Conservation (phyloP, 176 grass and related monocot species). For the Avena eriantha region DNA sequence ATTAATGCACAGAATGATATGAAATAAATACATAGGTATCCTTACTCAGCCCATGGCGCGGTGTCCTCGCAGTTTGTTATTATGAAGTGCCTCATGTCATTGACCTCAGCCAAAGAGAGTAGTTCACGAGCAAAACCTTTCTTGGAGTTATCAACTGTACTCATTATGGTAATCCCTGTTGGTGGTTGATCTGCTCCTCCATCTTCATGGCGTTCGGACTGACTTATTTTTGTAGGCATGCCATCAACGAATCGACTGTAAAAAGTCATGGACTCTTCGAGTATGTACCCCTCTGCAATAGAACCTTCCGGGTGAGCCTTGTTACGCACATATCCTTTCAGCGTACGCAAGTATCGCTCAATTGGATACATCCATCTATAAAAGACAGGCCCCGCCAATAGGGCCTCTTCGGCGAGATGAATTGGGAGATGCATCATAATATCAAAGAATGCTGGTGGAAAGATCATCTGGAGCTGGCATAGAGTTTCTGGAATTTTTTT, state of each 20-base stretch:
- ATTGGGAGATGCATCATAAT: no score
- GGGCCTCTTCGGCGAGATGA: neutral
- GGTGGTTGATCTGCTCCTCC: neutral
- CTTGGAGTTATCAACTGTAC: no score
- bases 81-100: neutral
- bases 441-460: no score
- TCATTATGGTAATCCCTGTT: neutral
- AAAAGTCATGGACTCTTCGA: neutral
- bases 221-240: neutral
- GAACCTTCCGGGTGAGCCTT: no score
- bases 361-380: slow-evolving; percentile 13
- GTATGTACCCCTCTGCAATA: no score
- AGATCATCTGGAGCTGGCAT: no score
- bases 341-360: no score
- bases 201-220: neutral
- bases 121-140: neutral
- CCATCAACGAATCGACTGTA: neutral
- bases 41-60: neutral
- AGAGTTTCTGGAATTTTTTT: no score
- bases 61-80: neutral
- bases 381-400: neutral
- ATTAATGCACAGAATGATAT: neutral
- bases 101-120: neutral
- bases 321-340: no score
- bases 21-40: neutral